Base-by-base conservation (phyloP, 495 filamentous ascomycete species). In the Chaetomium fimeti region DNA sequence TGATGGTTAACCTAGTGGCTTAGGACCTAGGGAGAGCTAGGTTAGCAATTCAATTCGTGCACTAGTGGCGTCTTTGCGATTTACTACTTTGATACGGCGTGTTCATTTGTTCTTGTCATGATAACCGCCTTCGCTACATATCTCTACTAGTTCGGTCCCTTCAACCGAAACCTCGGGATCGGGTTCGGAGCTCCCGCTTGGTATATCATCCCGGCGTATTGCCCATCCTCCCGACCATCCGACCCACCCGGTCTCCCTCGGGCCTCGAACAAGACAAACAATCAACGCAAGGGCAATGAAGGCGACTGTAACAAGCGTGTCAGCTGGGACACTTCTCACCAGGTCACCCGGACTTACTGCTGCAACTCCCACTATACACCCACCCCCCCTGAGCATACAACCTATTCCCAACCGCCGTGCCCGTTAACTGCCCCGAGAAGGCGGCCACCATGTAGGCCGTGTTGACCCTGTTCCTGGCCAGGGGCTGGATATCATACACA, bases 361-460 rank as follows among this genome's bases (percentile, higher is more conserved):
- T 89, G 28, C 84, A 84, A 66, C 85, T 84, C 12, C 88, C 88
- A 51, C 84, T 87, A 52, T 81, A 81, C 13, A 85, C 78, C 91
- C 91, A 93, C 0, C 91, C 91, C 0, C 82, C 83, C 24, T 79
- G 64, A 11, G 88, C 86, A 74, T 90, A 93, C 5, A 92, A 70
- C 32, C 81, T 75, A 68, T 90, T 91, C 0, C 90, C 91, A 9
- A 85, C 87, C 5, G 87, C 79, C 1, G 91, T 93, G 0, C 91
- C 91, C 63, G 85, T 85, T 24, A 95, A 73, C 77, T 94, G 91
- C 0, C 91, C 91, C 51, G 82, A 83, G 71, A 93, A 94, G 1
- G 82, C 82, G 13, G 80, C 79, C 3, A 93, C 80, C 91, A 93
- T 93, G 69, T 90, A 96, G 3, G 85, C 87, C 2, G 91, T 94